phyloP scores from a whole-genome alignment of 75 land plant species.

The Chamaecyparis obtusa region DNA sequence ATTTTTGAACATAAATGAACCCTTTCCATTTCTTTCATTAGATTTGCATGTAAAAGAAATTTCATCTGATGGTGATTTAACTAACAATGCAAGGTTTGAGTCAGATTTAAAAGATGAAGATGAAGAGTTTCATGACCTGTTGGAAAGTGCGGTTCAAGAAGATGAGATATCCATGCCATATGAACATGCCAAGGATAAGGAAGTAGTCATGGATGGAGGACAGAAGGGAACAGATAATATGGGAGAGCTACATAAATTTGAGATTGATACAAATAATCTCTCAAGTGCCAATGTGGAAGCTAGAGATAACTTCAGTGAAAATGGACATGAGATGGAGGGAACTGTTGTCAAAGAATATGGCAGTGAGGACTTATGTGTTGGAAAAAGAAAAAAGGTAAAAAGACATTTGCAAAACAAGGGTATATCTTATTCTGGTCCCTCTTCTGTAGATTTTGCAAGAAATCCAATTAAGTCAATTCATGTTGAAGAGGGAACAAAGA shows the following conservation, averaged over 20 bases:
- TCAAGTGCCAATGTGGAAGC: constrained; percentile 21
- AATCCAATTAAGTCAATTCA: constrained; percentile 57
- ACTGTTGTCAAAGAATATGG: not conserved
- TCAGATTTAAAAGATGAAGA: constrained; percentile 14
- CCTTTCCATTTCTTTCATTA: constrained; percentile 73
- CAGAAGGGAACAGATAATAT: constrained; percentile 23
- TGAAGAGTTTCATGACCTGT: constrained; percentile 1
- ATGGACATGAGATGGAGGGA: constrained; percentile 19
- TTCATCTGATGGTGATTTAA: constrained; percentile 15
- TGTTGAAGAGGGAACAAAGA: constrained; percentile 71
- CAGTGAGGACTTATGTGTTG: not conserved
- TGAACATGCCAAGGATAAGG: constrained; percentile 38
- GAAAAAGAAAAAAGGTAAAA: constrained; percentile 7
- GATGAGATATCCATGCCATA: constrained; percentile 17
- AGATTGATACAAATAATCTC: constrained; percentile 12
- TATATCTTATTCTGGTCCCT: constrained; percentile 10
- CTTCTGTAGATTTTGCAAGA: constrained; percentile 26
- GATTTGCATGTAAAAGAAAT: not conserved
- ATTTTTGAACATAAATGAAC: constrained; percentile 80
- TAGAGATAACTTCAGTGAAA: constrained; percentile 18
- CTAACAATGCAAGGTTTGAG: not conserved
- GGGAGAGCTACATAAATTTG: constrained; percentile 20
- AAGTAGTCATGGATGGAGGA: constrained; percentile 33
- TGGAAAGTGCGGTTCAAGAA: constrained; percentile 10
- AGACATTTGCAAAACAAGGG: not conserved